Evolutionary conservation across 768 basidiomycete species (phyloP).

Genomic region (Suillus subaureus): DNA sequence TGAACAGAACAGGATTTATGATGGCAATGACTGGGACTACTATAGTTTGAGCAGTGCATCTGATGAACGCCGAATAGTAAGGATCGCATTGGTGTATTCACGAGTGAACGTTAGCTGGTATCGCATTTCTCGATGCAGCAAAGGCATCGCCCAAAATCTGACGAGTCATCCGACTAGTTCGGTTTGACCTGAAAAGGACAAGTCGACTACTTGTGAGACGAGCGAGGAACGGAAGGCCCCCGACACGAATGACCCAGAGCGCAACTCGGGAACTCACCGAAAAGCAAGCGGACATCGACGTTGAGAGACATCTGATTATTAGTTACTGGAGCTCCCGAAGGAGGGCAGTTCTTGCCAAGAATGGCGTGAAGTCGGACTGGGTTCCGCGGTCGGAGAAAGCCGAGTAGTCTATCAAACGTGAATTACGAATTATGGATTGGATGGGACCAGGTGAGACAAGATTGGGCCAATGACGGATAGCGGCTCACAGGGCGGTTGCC

Average conservation of each 20-base stretch:
- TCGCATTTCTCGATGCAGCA: neutral
- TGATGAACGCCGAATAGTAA: constrained; percentile 2
- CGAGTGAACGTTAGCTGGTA: neutral
- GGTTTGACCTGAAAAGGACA: neutral
- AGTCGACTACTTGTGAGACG: neutral
- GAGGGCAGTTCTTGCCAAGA: neutral
- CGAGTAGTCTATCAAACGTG: constrained; percentile 15
- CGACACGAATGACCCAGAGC: neutral
- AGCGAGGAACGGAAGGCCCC: neutral
- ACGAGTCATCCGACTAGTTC: neutral
- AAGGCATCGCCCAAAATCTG: neutral
- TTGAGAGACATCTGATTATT: neutral
- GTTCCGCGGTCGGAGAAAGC: constrained; percentile 4
- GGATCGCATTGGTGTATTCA: neutral
- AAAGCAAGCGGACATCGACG: neutral
- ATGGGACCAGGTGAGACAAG: too few relatives aligned
- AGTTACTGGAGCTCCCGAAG: neutral
- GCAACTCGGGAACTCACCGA: neutral
- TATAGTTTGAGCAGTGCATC: neutral
- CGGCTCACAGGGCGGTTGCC: neutral
- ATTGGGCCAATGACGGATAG: too few relatives aligned
- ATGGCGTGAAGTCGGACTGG: constrained; percentile 10
- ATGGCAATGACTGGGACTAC: neutral
- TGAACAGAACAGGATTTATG: neutral
- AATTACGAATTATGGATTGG: neutral